These are phyloP conservation scores for Rhynchospora tenuis DNA, from an alignment of 176 grass and related monocot genomes.

Conservation along the genomic window DNA sequence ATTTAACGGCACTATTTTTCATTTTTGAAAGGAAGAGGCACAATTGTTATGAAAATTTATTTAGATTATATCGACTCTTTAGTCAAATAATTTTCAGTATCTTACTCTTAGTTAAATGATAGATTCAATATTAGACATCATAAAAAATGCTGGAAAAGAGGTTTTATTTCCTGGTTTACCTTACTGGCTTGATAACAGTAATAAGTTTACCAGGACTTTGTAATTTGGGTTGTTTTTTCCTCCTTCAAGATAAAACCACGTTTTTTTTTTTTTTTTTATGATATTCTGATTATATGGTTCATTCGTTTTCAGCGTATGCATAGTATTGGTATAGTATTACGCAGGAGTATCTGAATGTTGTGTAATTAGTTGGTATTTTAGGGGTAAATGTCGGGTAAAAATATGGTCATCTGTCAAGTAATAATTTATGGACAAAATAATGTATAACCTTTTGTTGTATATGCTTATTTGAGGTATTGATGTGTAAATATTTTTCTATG, in stretches of 20 bases:
- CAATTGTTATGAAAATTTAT: not conserved
- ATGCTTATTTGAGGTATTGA: not conserved
- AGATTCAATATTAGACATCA: not conserved
- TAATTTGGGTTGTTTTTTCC: too few relatives aligned
- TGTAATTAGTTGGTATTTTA: not conserved
- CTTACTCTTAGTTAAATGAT: not conserved
- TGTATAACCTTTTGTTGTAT: not conserved
- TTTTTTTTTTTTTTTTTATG: not conserved
- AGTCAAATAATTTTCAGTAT: not conserved
- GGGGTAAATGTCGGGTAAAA: not conserved
- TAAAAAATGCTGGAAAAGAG: not conserved
- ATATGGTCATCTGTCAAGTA: not conserved
- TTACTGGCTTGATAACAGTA: not conserved
- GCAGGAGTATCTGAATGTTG: not conserved
- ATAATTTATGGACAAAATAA: not conserved
- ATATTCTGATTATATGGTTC: too few relatives aligned
- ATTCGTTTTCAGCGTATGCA: too few relatives aligned
- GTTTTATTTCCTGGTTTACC: not conserved
- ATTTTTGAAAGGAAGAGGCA: not conserved
- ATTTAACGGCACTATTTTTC: not conserved
- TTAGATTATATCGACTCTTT: not conserved
- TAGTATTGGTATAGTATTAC: not conserved
- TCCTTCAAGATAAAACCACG: not conserved
- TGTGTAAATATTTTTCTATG: slow-evolving; percentile 5
- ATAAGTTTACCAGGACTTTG: too few relatives aligned